Percentiles rank a stretch among this genome's conserved stretches.
Conservation (phyloP, 257 asterid genomes). For the Ajuga chamaepitys region DNA sequence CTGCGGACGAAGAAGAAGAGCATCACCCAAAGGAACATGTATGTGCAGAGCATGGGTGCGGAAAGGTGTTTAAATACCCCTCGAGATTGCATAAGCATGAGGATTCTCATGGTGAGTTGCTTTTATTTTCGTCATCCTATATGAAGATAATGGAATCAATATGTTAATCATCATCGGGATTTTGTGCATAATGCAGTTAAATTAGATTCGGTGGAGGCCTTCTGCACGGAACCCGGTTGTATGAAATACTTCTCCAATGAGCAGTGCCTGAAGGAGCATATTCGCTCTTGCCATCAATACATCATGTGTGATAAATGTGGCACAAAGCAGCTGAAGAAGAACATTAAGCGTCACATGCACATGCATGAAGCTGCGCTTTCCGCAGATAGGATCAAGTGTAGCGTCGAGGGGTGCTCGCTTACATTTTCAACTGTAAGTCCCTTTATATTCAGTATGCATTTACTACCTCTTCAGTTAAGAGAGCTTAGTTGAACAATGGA, state of each 20-base stretch:
- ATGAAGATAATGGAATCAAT: background rate
- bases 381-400: slow-evolving; percentile 44
- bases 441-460: background rate
- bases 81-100: slow-evolving; percentile 68
- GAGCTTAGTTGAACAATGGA: background rate
- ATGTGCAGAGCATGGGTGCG: slow-evolving; percentile 74
- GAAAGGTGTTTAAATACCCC: slow-evolving; percentile 60
- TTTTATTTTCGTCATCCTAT: background rate
- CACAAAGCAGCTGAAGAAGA: slow-evolving; percentile 68
- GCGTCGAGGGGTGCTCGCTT: slow-evolving; percentile 41
- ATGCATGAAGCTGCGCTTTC: slow-evolving; percentile 43
- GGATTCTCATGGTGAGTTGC: slow-evolving; percentile 62
- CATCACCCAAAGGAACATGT: slow-evolving; percentile 38
- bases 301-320: slow-evolving; percentile 68
- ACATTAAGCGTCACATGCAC: slow-evolving; percentile 75
- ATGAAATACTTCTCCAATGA: slow-evolving; percentile 72
- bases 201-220: slow-evolving; percentile 64
- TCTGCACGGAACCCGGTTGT: slow-evolving; percentile 77
- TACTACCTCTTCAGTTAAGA: background rate
- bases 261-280: slow-evolving; percentile 72
- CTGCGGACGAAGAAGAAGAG: slow-evolving; percentile 22
- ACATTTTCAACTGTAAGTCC: slow-evolving; percentile 62
- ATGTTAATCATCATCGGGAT: background rate
- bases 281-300: slow-evolving; percentile 57
- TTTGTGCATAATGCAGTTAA: slow-evolving; percentile 46